Base-by-base conservation (phyloP, 2,329 filamentous ascomycete genomes). In the Claviceps digitariae region DNA sequence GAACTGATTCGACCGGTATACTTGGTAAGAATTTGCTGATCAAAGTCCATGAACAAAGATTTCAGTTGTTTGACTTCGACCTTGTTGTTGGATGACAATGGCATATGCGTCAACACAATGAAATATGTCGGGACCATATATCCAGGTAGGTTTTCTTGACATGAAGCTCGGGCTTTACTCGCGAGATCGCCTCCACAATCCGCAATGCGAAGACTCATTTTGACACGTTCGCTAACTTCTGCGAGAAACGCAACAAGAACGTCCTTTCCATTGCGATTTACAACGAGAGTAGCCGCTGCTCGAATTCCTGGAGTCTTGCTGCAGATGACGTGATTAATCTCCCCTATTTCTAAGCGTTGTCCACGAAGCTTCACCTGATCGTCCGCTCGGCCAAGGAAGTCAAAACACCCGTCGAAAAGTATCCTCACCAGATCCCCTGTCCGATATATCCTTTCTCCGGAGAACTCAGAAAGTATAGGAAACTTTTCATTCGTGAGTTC, bases 71-170 rank as follows among this genome's bases (percentile, higher is more conserved):
- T 91, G 7, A 76, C 74, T 61, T 96, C 90, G 0, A 86, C 84
- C 64, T 96, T 96, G 67, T 95, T 95, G 66, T 95, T 96, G 7
- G 86, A 73, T 1, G 88, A 94, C 0, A 96, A 73, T 0, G 90
- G 90, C 52, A 96, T 82, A 8, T 72, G 75, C 0, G 82, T 76
- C 8, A 95, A 69, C 3, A 78, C 78, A 25, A 95, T 72, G 55
- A 94, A 82, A 62, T 93, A 87, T 0, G 88, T 90, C 0, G 90
- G 91, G 2, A 96, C 79, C 90, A 96, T 96, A 65, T 96, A 96
- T 0, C 77, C 78, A 0, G 90, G 87, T 3, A 96, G 75, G 23
- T 74, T 80, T 2, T 78, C 72, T 36, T 78, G 77, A 59, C 90
- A 95, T n/a, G 81, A 78, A 25, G 76, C 71, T 58, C 76, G 76